Conservation (phyloP, 1,284 basidiomycete genomes). For the Fistulinella staudtii region DNA sequence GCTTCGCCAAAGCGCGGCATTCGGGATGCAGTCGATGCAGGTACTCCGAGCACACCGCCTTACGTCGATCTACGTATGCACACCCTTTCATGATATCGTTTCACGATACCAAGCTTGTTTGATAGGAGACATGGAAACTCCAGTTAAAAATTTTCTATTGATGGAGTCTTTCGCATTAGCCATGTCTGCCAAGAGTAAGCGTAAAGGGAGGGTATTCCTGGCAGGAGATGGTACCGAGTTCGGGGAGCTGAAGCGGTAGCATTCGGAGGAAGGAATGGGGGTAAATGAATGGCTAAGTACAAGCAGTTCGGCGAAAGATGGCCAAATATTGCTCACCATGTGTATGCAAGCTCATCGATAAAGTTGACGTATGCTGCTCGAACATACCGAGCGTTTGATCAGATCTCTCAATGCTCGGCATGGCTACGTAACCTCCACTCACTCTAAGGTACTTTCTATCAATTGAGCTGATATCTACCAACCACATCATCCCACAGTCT, state of each 20-base stretch:
- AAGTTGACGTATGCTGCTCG: background rate
- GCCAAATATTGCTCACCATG: too few relatives aligned
- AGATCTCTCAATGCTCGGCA: conserved; percentile 1
- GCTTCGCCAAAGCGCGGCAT: conserved; percentile 4
- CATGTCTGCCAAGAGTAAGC: conserved; percentile 26
- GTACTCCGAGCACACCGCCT: conserved; percentile 4
- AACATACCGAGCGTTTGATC: too few relatives aligned
- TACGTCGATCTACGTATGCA: conserved; percentile 11
- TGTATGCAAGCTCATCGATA: background rate
- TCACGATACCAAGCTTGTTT: background rate
- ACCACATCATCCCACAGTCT: conserved; percentile 70
- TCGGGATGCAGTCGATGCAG: background rate
- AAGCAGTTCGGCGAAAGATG: too few relatives aligned
- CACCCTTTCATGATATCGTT: background rate
- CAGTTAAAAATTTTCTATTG: conserved; percentile 18
- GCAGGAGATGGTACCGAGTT: conserved; percentile 14
- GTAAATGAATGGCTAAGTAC: too few relatives aligned
- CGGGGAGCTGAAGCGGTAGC: conserved; percentile 5
- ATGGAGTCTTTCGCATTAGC: conserved; percentile 19
- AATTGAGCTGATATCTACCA: conserved; percentile 19
- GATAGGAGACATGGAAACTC: conserved; percentile 21
- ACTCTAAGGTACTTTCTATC: background rate
- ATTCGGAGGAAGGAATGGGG: too few relatives aligned
- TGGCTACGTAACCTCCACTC: background rate
- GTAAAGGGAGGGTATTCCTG: conserved; percentile 24